Conservation (phyloP, 2,329 filamentous ascomycete species). For the Neofusicoccum kwambonambiense region DNA sequence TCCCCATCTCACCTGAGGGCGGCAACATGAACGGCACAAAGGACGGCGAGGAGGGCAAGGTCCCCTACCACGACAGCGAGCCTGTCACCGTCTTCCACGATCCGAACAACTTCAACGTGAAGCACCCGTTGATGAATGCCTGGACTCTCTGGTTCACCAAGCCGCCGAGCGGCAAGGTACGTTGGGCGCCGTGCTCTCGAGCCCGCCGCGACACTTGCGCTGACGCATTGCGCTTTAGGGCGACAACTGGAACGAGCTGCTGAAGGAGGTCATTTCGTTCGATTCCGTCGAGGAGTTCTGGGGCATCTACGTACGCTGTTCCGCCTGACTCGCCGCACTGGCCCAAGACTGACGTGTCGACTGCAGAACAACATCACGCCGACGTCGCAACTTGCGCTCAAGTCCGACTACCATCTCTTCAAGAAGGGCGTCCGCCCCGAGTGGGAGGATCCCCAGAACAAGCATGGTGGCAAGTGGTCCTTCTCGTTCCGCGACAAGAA, state of each 20-base stretch:
- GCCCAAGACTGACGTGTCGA: conserved; percentile 5
- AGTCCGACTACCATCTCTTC: conserved; percentile 99
- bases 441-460: conserved; percentile 98
- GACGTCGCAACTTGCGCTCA: conserved; percentile 90
- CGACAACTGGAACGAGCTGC: conserved; percentile 96
- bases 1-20: conserved; percentile 54
- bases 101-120: conserved; percentile 98
- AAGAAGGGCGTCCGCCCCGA: conserved; percentile 95
- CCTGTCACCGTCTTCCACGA: conserved; percentile 95
- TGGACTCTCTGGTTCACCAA: conserved; percentile 99
- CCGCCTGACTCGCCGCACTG: neutral
- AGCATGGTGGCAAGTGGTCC: conserved; percentile 98
- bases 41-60: conserved; percentile 39
- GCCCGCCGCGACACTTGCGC: neutral
- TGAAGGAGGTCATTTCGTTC: conserved; percentile 98
- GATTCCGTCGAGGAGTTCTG: conserved; percentile 99
- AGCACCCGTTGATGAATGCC: conserved; percentile 94
- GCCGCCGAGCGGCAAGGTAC: conserved; percentile 89
- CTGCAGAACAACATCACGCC: conserved; percentile 94
- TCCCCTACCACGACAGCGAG: conserved; percentile 50
- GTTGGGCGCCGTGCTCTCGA: conserved; percentile 22
- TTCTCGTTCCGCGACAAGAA: conserved; percentile 98
- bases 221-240: conserved; percentile 55
- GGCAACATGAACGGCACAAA: conserved; percentile 45
- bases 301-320: conserved; percentile 86